Percentiles rank a stretch among this genome's conserved stretches.
Conservation (phyloP, 2,329 filamentous ascomycete species). For the Akanthomyces dipterigenus region DNA sequence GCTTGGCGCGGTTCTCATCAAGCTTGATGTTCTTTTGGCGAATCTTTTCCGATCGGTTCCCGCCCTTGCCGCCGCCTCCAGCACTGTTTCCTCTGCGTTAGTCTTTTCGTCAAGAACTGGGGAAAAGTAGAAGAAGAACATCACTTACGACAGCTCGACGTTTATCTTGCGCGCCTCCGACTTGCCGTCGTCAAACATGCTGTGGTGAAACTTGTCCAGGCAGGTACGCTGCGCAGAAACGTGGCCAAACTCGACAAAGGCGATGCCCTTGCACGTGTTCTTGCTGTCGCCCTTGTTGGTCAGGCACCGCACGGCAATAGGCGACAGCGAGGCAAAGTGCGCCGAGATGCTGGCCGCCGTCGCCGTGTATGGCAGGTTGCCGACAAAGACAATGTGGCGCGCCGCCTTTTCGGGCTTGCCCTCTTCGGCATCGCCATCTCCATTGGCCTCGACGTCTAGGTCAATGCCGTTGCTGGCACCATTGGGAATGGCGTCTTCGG, state of each 20-base stretch:
- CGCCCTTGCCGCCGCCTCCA: constrained; percentile 76
- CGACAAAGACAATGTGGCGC: constrained; percentile 34
- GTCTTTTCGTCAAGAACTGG: no score
- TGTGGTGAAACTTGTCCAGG: constrained; percentile 85
- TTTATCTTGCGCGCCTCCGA: constrained; percentile 69
- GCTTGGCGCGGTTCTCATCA: constrained; percentile 53
- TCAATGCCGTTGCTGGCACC: constrained; percentile 24
- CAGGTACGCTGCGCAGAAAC: constrained; percentile 91
- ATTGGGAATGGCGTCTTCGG: constrained; percentile 20
- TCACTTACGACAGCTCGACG: constrained; percentile 78
- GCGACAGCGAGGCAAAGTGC: constrained; percentile 68
- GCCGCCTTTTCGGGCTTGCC: constrained; percentile 20
- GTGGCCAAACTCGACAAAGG: constrained; percentile 82
- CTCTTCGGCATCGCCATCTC: background rate
- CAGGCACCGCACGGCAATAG: constrained; percentile 49
- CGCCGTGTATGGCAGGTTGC: constrained; percentile 83
- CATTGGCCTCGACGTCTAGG: constrained; percentile 12
- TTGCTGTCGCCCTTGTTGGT: constrained; percentile 57
- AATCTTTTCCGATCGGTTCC: constrained; percentile 68
- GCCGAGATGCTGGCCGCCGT: constrained; percentile 60
- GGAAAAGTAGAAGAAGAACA: background rate
- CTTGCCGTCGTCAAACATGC: constrained; percentile 56
- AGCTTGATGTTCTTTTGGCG: constrained; percentile 80
- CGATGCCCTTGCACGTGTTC: constrained; percentile 63
- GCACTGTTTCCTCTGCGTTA: constrained; percentile 44